Base-by-base conservation (phyloP, 1,284 basidiomycete species). In the Cerrena zonata region DNA sequence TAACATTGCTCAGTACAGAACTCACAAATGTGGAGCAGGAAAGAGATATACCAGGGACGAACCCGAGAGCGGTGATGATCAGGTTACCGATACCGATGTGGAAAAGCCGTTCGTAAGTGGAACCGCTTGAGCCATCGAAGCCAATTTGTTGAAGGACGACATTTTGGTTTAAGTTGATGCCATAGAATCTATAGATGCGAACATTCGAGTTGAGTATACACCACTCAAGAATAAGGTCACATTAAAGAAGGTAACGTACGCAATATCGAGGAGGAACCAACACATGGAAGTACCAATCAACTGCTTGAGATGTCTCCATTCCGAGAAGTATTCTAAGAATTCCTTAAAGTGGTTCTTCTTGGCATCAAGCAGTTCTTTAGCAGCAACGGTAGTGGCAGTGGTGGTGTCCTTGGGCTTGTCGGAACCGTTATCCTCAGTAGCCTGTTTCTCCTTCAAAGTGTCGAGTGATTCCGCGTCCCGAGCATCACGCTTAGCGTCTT, bases 131-230 rank as follows among this genome's bases (percentile, higher is more conserved):
- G 7, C 83, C 84, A 50, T 72, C 83, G 53, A 75, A 86, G 2
- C 83, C 83, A 21, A 87, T 86, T 61, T 82, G 73, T 57, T 81
- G 70, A 5, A 87, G 73, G 12, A 87, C 86, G 57, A 87, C 82
- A 58, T 82, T 84, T 58, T 85, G 79, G 72, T 90, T 90, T 41
- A 89, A 69, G 66, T 88, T 89, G 69, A 89, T 85, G 2, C 87
- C 86, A 65, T 89, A 86, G 66, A 86, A 86, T 0, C 79, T 82
- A 50, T 23, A 53, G 22, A 27, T 2, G 46, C 5, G 12, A 19
- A 21, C 4, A 23, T 12, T 24, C 5, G 21, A 22, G 15, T 39
- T 48, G 12, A 30, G 12, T 12, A 5, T 27, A 22, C n/a, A n/a
- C n/a, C n/a, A n/a, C n/a, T n/a, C n/a, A n/a, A n/a, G n/a, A n/a